A percentile compares a stretch with the other conserved stretches of the same genome.
phyloP scores from a whole-genome alignment of 176 grass and related monocot genomes.

The Oryza coarctata region DNA sequence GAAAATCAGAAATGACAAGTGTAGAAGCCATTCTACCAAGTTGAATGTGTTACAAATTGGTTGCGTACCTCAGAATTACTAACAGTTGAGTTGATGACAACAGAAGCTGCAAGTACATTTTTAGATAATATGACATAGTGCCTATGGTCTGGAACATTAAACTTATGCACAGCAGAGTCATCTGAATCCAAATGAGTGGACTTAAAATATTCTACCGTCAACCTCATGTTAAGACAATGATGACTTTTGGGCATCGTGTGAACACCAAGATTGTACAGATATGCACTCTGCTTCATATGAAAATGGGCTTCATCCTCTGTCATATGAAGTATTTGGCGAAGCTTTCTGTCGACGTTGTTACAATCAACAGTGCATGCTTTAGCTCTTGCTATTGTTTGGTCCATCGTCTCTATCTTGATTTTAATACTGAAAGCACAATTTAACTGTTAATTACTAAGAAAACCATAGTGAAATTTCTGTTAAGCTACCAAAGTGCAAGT shows the following conservation, averaged over 20 bases:
- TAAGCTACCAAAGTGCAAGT: background rate
- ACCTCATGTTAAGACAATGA: conserved; percentile 96
- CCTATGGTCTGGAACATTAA: conserved; percentile 58
- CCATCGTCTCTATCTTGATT: conserved; percentile 75
- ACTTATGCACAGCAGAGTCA: conserved; percentile 48
- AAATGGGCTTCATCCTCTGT: conserved; percentile 97
- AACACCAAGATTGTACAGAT: conserved; percentile 92
- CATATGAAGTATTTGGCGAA: conserved; percentile 91
- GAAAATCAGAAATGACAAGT: conserved; percentile 41
- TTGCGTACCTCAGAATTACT: conserved; percentile 75
- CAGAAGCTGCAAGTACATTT: conserved; percentile 90
- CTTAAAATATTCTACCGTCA: conserved; percentile 96
- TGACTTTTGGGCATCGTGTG: conserved; percentile 98
- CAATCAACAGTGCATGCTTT: conserved; percentile 83
- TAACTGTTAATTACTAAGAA: background rate
- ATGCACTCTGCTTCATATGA: conserved; percentile 98
- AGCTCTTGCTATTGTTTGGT: conserved; percentile 61
- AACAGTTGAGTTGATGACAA: conserved; percentile 89
- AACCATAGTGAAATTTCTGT: background rate
- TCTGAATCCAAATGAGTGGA: conserved; percentile 52
- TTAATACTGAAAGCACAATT: conserved; percentile 61
- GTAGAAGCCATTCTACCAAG: conserved; percentile 5
- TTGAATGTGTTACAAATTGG: conserved; percentile 2
- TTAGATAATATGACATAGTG: conserved; percentile 95
- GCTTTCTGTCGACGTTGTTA: conserved; percentile 89